Conservation (phyloP, 306 rosid genomes). For the Mimosa bimucronata region DNA sequence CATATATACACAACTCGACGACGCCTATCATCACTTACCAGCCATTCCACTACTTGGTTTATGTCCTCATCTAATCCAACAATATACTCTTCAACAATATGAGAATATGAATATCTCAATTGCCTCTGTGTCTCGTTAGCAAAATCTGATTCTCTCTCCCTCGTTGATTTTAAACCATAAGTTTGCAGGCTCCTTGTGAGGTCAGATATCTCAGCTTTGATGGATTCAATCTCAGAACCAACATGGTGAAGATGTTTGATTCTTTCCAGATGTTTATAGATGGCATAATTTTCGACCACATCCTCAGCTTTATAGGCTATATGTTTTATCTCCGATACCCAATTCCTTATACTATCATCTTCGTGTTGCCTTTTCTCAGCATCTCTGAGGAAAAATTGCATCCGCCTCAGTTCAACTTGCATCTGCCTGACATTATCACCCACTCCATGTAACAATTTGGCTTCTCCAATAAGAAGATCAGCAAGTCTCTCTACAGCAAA, state of each 20-base stretch:
- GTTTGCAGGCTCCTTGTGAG: constrained; percentile 42
- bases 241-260: constrained; percentile 30
- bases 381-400: constrained; percentile 55
- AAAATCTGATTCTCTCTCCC: constrained; percentile 15
- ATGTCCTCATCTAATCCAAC: constrained; percentile 51
- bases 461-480: constrained; percentile 43
- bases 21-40: constrained; percentile 30
- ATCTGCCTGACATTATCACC: constrained; percentile 28
- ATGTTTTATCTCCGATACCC: constrained; percentile 49
- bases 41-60: constrained; percentile 33
- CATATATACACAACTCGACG: constrained; percentile 44
- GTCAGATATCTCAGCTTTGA: constrained; percentile 39
- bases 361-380: constrained; percentile 48
- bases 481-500: constrained; percentile 45
- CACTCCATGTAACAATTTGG: constrained; percentile 43
- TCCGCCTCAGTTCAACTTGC: constrained; percentile 46
- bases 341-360: constrained; percentile 41
- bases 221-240: constrained; percentile 34
- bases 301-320: constrained; percentile 57
- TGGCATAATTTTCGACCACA: constrained; percentile 50
- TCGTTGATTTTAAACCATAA: constrained; percentile 41
- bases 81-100: constrained; percentile 44
- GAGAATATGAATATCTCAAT: constrained; percentile 56
- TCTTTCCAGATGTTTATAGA: constrained; percentile 30
- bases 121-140: constrained; percentile 26